Base-by-base conservation (phyloP, 129 eudicot genomes). In the Tagetes erecta region DNA sequence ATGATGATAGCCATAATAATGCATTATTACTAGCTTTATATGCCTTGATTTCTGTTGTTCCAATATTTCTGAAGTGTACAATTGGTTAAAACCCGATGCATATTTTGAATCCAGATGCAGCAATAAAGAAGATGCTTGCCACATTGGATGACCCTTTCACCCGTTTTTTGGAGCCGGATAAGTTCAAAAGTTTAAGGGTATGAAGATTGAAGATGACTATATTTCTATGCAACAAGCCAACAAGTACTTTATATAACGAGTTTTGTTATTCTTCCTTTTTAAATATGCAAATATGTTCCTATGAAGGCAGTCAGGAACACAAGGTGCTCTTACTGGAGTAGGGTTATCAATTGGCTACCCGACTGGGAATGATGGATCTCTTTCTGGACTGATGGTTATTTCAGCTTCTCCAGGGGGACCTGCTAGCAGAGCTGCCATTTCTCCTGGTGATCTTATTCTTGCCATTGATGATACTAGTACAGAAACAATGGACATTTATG, bases 291-390 rank as follows among this genome's bases (percentile, higher is more conserved):
- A 70, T 75, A 79, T 84, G 80, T 85, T 83, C 67, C 70, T 71
- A 70, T 89, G 93, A 94, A 91, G 99, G 96, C 99, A 94, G 99
- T 94, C 99, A 55, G 99, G 99, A 79, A 94, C 99, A 72, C 85
- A 89, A 86, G 88, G 89, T 75, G 84, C 93, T 41, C 90, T 91
- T 59, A 88, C 91, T 0, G 99, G 97, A 72, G 97, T 94, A 56
- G 99, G 99, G 81, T 71, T 94, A 73, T 94, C 99, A 41, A 94
- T 94, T 73, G 99, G 96, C 74, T 94, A 90, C 75, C 96, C 97
- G 67, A 81, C 82, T 31, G 84, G 83, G 64, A 74, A 73, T 78
- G 87, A 88, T 66, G 88, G 76, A 85, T 85, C 87, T 64, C 67
- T 87, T 33, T 79, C 89, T 80, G 99, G 99, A 59, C 78, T 91